These are phyloP conservation scores for Ustilago bromivora DNA, from an alignment of 1,284 basidiomycete species.

Conservation along the genomic window DNA sequence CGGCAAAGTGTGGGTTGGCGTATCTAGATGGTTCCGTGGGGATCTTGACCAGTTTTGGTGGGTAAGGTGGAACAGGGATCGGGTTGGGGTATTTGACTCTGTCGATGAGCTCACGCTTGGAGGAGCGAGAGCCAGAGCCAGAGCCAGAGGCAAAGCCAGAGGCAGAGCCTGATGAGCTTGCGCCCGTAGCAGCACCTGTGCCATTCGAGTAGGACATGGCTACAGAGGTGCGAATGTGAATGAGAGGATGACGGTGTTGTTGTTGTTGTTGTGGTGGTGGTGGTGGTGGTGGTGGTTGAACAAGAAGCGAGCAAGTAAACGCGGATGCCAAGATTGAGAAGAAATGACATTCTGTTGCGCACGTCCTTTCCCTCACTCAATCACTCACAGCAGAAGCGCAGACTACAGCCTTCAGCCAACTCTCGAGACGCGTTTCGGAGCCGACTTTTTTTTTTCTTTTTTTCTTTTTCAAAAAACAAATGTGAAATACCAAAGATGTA, in stretches of 20 bases:
- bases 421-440: conserved; percentile 36
- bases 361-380: background rate
- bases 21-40: conserved; percentile 58
- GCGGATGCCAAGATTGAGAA: conserved; percentile 12
- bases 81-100: conserved; percentile 68
- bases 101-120: conserved; percentile 66
- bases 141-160: conserved; percentile 25
- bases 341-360: conserved; percentile 4
- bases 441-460: conserved; percentile 3
- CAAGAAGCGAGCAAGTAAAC: background rate
- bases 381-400: background rate
- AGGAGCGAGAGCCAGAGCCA: conserved; percentile 19
- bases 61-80: conserved; percentile 67
- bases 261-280: no score
- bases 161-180: conserved; percentile 24
- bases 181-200: conserved; percentile 8
- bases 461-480: no score
- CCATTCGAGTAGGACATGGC: conserved; percentile 48
- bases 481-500: no score
- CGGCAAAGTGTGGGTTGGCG: conserved; percentile 61
- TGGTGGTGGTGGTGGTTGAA: background rate
- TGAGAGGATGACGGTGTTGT: background rate
- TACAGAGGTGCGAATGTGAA: background rate
- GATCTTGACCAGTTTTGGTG: conserved; percentile 65
- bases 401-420: background rate